A percentile compares a stretch with the other conserved stretches of the same genome.
Conservation (phyloP, 495 filamentous ascomycete species). For the Pseudotulostoma volvatum region DNA sequence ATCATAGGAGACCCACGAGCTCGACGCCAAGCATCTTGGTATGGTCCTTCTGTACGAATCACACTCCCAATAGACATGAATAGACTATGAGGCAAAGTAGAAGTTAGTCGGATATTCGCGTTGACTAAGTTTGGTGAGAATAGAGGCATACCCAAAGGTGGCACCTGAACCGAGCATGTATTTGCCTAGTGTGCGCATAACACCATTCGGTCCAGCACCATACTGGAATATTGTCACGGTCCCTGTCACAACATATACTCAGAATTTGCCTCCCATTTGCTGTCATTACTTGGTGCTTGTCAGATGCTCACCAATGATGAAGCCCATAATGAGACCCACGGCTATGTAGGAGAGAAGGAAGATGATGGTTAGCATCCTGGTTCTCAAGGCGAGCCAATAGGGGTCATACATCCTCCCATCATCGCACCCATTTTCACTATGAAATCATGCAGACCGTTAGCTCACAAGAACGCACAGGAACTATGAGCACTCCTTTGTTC, state of each 20-base stretch:
- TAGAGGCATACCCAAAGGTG: constrained; percentile 67
- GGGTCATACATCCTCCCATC: constrained; percentile 84
- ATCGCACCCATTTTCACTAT: constrained; percentile 93
- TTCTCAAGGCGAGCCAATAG: constrained; percentile 1
- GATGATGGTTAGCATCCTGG: constrained; percentile 6
- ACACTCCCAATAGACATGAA: constrained; percentile 98
- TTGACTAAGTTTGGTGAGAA: not conserved
- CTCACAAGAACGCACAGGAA: no score
- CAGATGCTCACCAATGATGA: constrained; percentile 90
- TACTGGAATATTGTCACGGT: constrained; percentile 88
- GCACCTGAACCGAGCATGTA: constrained; percentile 96
- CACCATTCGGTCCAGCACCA: constrained; percentile 81
- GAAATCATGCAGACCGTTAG: constrained; percentile 12
- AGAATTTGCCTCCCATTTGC: not conserved
- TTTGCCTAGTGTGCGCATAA: constrained; percentile 83
- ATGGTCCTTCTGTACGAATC: constrained; percentile 64
- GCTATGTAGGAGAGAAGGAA: constrained; percentile 33
- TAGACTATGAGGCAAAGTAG: constrained; percentile 41
- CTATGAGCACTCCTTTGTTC: no score
- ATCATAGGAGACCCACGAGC: constrained; percentile 31
- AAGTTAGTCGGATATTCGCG: not conserved
- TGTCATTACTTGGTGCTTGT: no score
- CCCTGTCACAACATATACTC: constrained; percentile 31
- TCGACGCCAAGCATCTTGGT: constrained; percentile 33
- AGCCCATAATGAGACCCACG: constrained; percentile 89